Evolutionary conservation across 352 stramenopile genomes (phyloP), one percentile per base, ranked within the genome.

Genomic region (Stramenopiles sp.): DNA sequence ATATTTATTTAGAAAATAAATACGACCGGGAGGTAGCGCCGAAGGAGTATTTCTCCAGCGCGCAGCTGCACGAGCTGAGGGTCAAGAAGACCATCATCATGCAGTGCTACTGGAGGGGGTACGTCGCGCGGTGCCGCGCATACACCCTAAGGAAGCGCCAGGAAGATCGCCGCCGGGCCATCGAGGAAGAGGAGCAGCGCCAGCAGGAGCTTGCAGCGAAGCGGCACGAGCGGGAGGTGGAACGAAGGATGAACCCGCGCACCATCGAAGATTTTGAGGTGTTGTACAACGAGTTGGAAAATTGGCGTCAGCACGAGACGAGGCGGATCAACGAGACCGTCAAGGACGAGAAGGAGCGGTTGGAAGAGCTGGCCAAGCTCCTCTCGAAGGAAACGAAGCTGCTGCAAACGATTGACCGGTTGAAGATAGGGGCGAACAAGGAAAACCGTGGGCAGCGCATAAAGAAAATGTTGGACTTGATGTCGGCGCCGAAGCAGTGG

Each of bases 201-300:
- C 81, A 82, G 1, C 76, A 87, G 25, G 80, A 91, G 48, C 84
- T 80, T 63, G 81, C 82, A 4, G 73, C 81, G 32, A 78, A 84
- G 3, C 83, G 81, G 74, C 84, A 89, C 43, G 79, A 86, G 36
- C 78, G 81, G 4, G 87, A 95, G 77, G 83, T 94, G 25, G 81
- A 90, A 34, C 85, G 90, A 0, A 84, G 91, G 1, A 93, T 93
- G 85, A 84, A 96, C 68, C 91, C 91, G 0, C 88, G 85, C 73
- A 84, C 77, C 30, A 81, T 84, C 0, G 81, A 77, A 31, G 87
- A 93, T 76, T 94, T 94, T 81, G 87, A 94, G 77, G 81, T 94
- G 34, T 78, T 96, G 0, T 96, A 95, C 82, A 95, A 94, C 78
- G 91, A 96, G 68, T 83, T 96, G 32, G 89, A 94, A 68, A 89